Conservation (phyloP, 495 filamentous ascomycete genomes). For the Daldinia decipiens region DNA sequence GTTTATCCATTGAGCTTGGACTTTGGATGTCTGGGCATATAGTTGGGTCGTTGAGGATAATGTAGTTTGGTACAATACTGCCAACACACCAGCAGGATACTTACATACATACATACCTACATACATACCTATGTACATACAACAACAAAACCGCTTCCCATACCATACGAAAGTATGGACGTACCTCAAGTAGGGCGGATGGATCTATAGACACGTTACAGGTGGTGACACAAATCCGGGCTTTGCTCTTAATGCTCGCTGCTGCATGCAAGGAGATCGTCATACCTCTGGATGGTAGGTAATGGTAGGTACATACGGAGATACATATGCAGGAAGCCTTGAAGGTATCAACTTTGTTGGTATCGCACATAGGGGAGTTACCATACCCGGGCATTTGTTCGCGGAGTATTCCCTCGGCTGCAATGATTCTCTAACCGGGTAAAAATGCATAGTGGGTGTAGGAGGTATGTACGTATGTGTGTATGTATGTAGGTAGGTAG, state of each 20-base stretch:
- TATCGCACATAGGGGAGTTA: constrained; percentile 2
- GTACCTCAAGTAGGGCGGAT: background rate
- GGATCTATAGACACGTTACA: constrained; percentile 33
- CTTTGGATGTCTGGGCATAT: background rate
- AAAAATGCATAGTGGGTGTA: background rate
- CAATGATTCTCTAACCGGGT: background rate
- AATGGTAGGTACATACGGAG: constrained; percentile 16
- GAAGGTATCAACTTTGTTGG: background rate
- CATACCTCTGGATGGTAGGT: constrained; percentile 12
- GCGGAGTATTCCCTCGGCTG: constrained; percentile 34
- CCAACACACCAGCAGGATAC: constrained; percentile 23
- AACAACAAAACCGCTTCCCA: constrained; percentile 13
- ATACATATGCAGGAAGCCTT: constrained; percentile 12
- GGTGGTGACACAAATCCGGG: constrained; percentile 30
- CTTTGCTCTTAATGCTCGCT: constrained; percentile 19
- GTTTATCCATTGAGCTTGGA: background rate
- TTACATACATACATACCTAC: constrained; percentile 8
- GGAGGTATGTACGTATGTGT: no score
- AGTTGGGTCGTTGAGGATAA: constrained; percentile 8
- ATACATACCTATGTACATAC: constrained; percentile 10
- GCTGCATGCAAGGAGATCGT: constrained; percentile 27
- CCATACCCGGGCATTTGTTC: constrained; percentile 5
- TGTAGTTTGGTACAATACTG: constrained; percentile 8
- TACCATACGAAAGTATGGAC: background rate
- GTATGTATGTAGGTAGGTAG: no score